Conservation (phyloP, 148 eudicot genomes). For the Fallopia convolvulus region DNA sequence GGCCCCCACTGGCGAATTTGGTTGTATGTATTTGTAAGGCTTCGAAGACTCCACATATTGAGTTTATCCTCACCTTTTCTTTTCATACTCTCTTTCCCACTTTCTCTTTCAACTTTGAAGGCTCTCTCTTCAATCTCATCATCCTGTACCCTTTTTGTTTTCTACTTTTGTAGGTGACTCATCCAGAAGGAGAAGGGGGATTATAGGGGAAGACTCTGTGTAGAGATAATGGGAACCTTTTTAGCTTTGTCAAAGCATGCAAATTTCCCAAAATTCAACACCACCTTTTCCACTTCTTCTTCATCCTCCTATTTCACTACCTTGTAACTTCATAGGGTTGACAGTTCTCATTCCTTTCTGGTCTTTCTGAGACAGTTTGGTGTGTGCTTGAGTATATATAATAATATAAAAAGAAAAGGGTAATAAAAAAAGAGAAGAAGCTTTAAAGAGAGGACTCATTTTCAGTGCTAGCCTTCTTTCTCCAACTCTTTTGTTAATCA, state of each 20-base stretch:
- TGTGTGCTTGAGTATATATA: background rate
- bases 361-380: background rate
- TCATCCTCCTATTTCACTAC: background rate
- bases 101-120: background rate
- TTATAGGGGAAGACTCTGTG: background rate
- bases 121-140: background rate
- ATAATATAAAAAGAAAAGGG: slow-evolving; percentile 15
- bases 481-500: slow-evolving; percentile 14
- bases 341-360: background rate
- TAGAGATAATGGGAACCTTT: slow-evolving; percentile 7
- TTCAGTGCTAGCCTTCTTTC: slow-evolving; percentile 15
- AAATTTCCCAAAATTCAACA: background rate
- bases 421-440: slow-evolving; percentile 12
- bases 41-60: slow-evolving; percentile 74
- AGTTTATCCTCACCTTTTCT: slow-evolving; percentile 11
- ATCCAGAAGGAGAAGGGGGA: background rate
- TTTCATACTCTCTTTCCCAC: background rate
- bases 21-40: slow-evolving; percentile 47
- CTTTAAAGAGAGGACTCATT: slow-evolving; percentile 23
- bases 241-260: slow-evolving; percentile 16
- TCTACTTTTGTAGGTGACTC: slow-evolving; percentile 6
- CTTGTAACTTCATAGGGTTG: slow-evolving; percentile 4
- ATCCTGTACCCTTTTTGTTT: background rate
- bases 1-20: slow-evolving; percentile 16
- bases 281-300: slow-evolving; percentile 6